phyloP scores from a whole-genome alignment of 805 yeast species.

The Lipomyces spencermartinsiae region DNA sequence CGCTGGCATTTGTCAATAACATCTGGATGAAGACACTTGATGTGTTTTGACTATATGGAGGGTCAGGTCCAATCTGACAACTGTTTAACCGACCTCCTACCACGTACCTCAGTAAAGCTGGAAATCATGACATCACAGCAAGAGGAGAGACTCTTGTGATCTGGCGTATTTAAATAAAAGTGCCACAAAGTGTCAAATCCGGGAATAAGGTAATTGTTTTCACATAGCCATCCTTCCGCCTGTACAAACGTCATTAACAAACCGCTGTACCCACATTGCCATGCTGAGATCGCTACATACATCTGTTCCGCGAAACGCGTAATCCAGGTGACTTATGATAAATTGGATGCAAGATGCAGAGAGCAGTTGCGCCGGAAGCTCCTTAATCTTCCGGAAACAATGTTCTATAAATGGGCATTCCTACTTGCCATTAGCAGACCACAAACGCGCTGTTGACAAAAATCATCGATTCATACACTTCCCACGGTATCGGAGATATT shows the following conservation, averaged over 20 bases:
- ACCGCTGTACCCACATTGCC: not conserved
- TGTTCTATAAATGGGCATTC: slow-evolving; percentile 25
- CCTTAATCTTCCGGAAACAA: slow-evolving; percentile 21
- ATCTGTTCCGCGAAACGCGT: not conserved
- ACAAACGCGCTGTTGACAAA: not conserved
- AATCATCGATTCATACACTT: slow-evolving; percentile 6
- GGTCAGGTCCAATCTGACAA: not conserved
- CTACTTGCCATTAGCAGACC: slow-evolving; percentile 1
- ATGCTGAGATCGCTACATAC: not conserved
- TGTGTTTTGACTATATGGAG: slow-evolving; percentile 15
- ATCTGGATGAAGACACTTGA: slow-evolving; percentile 12
- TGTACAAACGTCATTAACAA: not conserved
- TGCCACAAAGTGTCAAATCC: slow-evolving; percentile 30
- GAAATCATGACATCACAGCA: slow-evolving; percentile 10
- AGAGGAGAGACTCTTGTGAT: slow-evolving; percentile 7
- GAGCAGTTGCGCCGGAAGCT: slow-evolving; percentile 9
- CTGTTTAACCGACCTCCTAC: not conserved
- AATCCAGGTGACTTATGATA: slow-evolving; percentile 16
- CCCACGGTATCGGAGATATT: slow-evolving; percentile 5
- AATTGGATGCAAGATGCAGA: slow-evolving; percentile 20
- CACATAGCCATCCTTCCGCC: not conserved
- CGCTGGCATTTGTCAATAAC: slow-evolving; percentile 16
- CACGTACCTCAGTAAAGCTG: slow-evolving; percentile 15
- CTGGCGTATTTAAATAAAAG: slow-evolving; percentile 18
- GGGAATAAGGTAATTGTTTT: slow-evolving; percentile 6